Conservation (phyloP, 2,329 filamentous ascomycete species). For the Nigrospora oryzae region DNA sequence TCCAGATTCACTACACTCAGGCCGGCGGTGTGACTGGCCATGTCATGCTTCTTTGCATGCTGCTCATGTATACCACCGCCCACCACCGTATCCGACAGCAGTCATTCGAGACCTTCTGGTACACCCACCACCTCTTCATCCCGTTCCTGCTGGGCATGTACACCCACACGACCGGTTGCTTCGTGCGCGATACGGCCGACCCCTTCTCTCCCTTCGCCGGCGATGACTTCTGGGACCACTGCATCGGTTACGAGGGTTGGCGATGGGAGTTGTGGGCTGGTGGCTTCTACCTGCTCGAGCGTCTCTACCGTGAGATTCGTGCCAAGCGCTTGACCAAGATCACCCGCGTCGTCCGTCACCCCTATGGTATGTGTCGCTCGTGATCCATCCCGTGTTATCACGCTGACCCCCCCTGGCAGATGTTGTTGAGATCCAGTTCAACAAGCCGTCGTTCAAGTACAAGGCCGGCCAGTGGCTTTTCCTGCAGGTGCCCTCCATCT, state of each 20-base stretch:
- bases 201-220: conserved; percentile 80
- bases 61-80: conserved; percentile 94
- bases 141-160: conserved; percentile 91
- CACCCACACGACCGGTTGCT: conserved; percentile 92
- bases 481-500: conserved; percentile 84
- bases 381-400: no score
- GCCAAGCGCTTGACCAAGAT: conserved; percentile 79
- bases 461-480: conserved; percentile 98
- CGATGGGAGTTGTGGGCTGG: conserved; percentile 89
- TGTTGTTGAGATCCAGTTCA: conserved; percentile 94
- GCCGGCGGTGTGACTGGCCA: conserved; percentile 91
- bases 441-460: conserved; percentile 94
- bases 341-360: conserved; percentile 88
- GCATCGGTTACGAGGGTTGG: conserved; percentile 93
- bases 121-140: conserved; percentile 97
- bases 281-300: conserved; percentile 76
- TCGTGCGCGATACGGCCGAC: conserved; percentile 73
- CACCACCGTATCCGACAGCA: conserved; percentile 92
- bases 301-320: conserved; percentile 84
- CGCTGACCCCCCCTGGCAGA: conserved; percentile 42
- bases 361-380: conserved; percentile 59
- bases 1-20: conserved; percentile 87
- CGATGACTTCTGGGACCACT: conserved; percentile 78
- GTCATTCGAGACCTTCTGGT: conserved; percentile 98
- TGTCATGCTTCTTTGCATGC: conserved; percentile 98